Evolutionary conservation across 148 eudicot species (phyloP).

Genomic region (Beta vulgaris): DNA sequence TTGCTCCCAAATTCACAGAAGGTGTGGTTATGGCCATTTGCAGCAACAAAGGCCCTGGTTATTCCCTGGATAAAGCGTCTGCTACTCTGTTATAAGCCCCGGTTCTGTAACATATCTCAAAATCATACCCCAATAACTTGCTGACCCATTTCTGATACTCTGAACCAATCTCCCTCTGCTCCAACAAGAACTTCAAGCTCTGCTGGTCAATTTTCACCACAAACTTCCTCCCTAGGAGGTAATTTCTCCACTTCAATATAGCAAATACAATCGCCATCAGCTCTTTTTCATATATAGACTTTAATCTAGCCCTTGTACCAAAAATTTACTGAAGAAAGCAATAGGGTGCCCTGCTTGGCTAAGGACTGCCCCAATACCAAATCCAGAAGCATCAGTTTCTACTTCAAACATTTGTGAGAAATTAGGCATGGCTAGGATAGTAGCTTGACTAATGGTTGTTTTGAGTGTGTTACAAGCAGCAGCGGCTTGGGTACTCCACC

Average conservation of each 20-base stretch:
- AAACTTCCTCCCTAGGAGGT: background rate
- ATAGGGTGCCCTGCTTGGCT: background rate
- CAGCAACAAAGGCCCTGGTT: too few relatives aligned
- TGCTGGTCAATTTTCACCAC: background rate
- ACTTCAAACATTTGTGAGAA: background rate
- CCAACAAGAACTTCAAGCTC: background rate
- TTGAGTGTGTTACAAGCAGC: background rate
- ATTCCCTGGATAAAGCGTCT: background rate
- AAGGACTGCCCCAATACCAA: background rate
- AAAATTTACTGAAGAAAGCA: background rate
- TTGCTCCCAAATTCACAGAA: background rate
- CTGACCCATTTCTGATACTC: background rate
- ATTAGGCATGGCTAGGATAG: background rate
- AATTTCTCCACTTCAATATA: background rate
- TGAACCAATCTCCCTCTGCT: background rate
- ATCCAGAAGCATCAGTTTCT: background rate
- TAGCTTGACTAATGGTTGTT: background rate
- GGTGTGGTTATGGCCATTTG: background rate
- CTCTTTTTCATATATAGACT: too few relatives aligned
- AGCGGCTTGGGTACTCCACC: background rate
- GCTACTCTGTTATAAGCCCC: background rate
- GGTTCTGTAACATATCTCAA: background rate
- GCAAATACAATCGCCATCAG: background rate
- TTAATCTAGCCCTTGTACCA: background rate
- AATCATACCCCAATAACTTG: background rate